Base-by-base conservation (phyloP, 2,329 filamentous ascomycete genomes). In the Microdochium trichocladiopsis region DNA sequence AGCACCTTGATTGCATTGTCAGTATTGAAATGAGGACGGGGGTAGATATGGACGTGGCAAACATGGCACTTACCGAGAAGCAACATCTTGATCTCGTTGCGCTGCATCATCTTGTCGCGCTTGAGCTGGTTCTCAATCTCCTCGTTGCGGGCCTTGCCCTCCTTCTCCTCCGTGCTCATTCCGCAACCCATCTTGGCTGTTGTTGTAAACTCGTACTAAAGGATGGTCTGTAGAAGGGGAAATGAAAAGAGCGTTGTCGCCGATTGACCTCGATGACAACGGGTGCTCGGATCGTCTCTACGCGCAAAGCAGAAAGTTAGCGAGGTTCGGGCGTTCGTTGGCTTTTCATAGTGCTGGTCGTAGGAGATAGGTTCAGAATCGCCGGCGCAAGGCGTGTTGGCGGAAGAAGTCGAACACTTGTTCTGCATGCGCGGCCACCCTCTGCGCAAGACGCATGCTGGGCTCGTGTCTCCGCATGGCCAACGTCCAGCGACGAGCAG, bases 1-100 rank as follows among this genome's bases (percentile, higher is more conserved):
- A 75, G 94, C 94, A 80, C 90, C 90, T 95, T 64, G 56, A 54
- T 62, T 51, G 62, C 58, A 50, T 50, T 22, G 37, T 51, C 50
- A 25, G 21, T 51, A 52, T 24, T 50, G 48, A 28, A 25, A 43
- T 21, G 31, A 22, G 12, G 47, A 41, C 4, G 23, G 14, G 36
- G 12, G 21, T 28, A 49, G 10, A 31, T 21, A n/a, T n/a, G n/a
- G n/a, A n/a, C n/a, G n/a, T 18, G 16, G n/a, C 16, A 18, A 33
- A 50, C 12, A 51, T n/a, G 51, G 60, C 55, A 79, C 86, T 69
- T 83, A 96, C 94, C 94, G 66, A 99, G 86, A 66, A 99, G 83
- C 65, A 99, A 80, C 94, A 99, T 97, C 84, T 99, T 99, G 79
- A 99, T 99, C 77, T 99, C 94, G 65, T 99, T 99, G 66, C 93